Base-by-base conservation (phyloP, 192 early-diverging fungal species). In the Coemansia sp. region DNA sequence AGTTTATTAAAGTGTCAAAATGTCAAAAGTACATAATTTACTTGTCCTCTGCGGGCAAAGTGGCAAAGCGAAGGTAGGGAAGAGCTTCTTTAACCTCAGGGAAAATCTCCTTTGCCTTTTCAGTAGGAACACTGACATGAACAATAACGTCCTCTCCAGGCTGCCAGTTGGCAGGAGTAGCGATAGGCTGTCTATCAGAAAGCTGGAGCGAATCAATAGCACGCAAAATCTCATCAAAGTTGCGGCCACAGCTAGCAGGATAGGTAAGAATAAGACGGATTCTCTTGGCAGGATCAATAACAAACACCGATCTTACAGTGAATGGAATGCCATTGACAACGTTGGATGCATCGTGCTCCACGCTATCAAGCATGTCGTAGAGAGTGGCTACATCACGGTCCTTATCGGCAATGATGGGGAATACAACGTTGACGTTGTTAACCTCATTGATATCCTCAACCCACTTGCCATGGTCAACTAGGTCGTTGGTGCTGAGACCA, bases 151-250 rank as follows among this genome's bases (percentile, higher is more conserved):
- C 86, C 35, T 87, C 82, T 15, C 86, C 88, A 22, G 81, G 78
- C 64, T 79, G 83, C 96, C 96, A 98, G 77, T 93, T 87, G 56
- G 84, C 94, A 11, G 96, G 96, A 20, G 96, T 98, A 28, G 92
- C 90, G 59, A 98, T 87, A 22, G 85, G 83, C 67, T 90, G 81
- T 52, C 78, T 81, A 70, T 98, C 94, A 40, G 85, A 85, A 24
- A 97, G 70, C 80, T 96, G 92, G 43, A 98, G 78, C 22, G 92
- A 92, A 79, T 98, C 96, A 32, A 96, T 81, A 5, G 86, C 84
- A 24, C 96, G 87, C 61, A 98, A 65, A 65, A 98, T 86, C 80
- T 98, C 96, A 63, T 92, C 85, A 86, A 97, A 96, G 86, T 97
- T 98, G 55, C 96, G 85, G 27, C 94, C 88, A 24, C 78, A 84